These are phyloP conservation scores for Nitzschia putrida DNA, from an alignment of 108 stramenopile genomes.

Conservation along the genomic window DNA sequence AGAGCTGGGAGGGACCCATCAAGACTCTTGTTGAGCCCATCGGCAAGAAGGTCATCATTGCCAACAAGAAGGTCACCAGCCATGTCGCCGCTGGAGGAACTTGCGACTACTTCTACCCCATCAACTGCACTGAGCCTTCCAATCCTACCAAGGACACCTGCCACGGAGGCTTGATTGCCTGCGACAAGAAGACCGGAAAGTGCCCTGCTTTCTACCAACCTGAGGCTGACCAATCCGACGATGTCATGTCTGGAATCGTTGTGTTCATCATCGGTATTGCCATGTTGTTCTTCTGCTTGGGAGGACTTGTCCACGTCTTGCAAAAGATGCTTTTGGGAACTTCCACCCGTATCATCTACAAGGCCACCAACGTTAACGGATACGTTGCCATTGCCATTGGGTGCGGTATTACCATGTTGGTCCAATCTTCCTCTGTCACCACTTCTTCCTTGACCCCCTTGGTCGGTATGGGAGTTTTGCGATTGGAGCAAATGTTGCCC, in stretches of 20 bases:
- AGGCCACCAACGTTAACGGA: conserved; percentile 86
- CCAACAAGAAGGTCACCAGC: conserved; percentile 79
- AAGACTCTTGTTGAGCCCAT: conserved; percentile 78
- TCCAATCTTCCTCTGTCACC: conserved; percentile 79
- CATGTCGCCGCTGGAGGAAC: conserved; percentile 57
- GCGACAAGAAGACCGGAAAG: conserved; percentile 49
- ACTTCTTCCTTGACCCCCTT: conserved; percentile 79
- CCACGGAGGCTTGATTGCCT: conserved; percentile 68
- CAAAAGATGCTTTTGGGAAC: conserved; percentile 73
- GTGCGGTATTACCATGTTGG: conserved; percentile 75
- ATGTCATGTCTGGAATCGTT: conserved; percentile 68
- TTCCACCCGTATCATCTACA: conserved; percentile 80
- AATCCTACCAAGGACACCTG: conserved; percentile 59
- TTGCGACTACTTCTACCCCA: conserved; percentile 73
- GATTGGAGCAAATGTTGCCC: conserved; percentile 70
- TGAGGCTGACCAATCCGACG: conserved; percentile 62
- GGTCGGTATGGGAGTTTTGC: conserved; percentile 73
- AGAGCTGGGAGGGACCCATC: conserved; percentile 78
- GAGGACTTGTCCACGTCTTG: conserved; percentile 77
- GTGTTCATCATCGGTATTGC: conserved; percentile 70
- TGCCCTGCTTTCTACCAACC: conserved; percentile 83
- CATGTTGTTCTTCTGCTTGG: conserved; percentile 73
- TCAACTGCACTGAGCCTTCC: conserved; percentile 42
- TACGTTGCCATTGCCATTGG: conserved; percentile 80
- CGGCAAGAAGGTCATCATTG: conserved; percentile 62